phyloP scores from a whole-genome alignment of 331 rosid species.

The Cucumis variabilis region DNA sequence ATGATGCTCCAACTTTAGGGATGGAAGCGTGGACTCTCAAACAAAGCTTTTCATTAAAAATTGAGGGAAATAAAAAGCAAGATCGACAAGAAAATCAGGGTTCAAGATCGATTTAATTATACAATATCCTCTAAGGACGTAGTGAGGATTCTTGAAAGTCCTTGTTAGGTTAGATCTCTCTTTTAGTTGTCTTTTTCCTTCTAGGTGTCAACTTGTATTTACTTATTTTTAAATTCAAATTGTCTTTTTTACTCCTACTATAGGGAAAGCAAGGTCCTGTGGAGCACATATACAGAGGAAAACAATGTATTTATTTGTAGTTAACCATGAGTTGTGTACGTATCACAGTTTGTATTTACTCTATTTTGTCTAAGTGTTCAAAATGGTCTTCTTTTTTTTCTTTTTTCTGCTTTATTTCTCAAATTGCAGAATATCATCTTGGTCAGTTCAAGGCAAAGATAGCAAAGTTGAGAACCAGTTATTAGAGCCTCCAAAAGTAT shows the following conservation, averaged over 20 bases:
- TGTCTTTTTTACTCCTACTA: conserved; percentile 19
- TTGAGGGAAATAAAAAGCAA: conserved; percentile 92
- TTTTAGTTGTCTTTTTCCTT: conserved; percentile 33
- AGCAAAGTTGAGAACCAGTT: too few relatives aligned
- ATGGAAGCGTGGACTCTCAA: background rate
- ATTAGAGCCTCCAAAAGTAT: too few relatives aligned
- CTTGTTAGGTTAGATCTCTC: conserved; percentile 74
- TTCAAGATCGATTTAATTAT: conserved; percentile 78
- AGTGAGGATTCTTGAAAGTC: conserved; percentile 89
- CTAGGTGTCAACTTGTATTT: conserved; percentile 24
- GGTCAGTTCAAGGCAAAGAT: too few relatives aligned
- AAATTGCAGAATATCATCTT: too few relatives aligned
- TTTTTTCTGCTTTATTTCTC: too few relatives aligned
- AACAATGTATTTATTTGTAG: too few relatives aligned
- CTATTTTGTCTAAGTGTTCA: too few relatives aligned
- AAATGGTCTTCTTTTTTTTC: too few relatives aligned
- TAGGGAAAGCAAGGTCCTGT: conserved; percentile 99
- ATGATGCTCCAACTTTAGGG: background rate
- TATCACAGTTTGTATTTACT: too few relatives aligned
- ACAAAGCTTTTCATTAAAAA: too few relatives aligned
- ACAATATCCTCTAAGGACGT: conserved; percentile 82
- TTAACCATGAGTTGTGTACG: too few relatives aligned
- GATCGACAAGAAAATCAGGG: conserved; percentile 81
- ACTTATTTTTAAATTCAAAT: background rate
- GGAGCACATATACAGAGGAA: conserved; percentile 92